These are phyloP conservation scores for Lasiosphaeria ovina DNA, from an alignment of 495 filamentous ascomycete species.

Conservation along the genomic window DNA sequence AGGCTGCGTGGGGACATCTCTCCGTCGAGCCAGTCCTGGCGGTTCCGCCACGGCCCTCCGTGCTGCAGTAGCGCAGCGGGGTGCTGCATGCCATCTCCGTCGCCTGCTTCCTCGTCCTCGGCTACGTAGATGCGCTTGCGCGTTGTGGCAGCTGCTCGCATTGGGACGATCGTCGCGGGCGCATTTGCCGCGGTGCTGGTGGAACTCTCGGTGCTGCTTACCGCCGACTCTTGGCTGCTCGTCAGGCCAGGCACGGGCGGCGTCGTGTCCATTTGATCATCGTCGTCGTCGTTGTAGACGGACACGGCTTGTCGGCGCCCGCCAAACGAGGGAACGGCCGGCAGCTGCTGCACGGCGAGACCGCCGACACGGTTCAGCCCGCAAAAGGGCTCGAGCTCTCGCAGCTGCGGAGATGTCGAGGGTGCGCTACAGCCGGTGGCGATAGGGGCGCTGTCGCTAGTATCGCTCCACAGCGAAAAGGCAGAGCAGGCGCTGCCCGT, in stretches of 20 bases:
- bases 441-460: slow-evolving; percentile 3
- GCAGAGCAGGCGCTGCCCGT: slow-evolving; percentile 53
- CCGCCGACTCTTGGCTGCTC: slow-evolving; percentile 41
- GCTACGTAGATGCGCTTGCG: slow-evolving; percentile 41
- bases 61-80: not conserved
- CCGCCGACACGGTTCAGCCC: slow-evolving; percentile 67
- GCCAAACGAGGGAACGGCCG: not conserved
- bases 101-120: slow-evolving; percentile 22
- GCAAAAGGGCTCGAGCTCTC: slow-evolving; percentile 73
- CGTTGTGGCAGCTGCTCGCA: slow-evolving; percentile 16
- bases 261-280: slow-evolving; percentile 7
- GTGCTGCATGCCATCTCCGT: not conserved
- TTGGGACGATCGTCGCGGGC: slow-evolving; percentile 9
- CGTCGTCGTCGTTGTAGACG: not conserved
- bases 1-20: slow-evolving; percentile 40
- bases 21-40: slow-evolving; percentile 32
- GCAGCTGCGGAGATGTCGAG: slow-evolving; percentile 15
- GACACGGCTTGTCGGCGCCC: not conserved
- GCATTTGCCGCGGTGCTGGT: too few relatives aligned
- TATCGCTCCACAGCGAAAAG: slow-evolving; percentile 46
- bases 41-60: slow-evolving; percentile 21
- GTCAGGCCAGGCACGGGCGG: slow-evolving; percentile 26
- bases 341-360: slow-evolving; percentile 42
- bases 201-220: slow-evolving; percentile 15
- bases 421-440: slow-evolving; percentile 12